phyloP scores from a whole-genome alignment of 345 rosid species.

The Populus deltoides region DNA sequence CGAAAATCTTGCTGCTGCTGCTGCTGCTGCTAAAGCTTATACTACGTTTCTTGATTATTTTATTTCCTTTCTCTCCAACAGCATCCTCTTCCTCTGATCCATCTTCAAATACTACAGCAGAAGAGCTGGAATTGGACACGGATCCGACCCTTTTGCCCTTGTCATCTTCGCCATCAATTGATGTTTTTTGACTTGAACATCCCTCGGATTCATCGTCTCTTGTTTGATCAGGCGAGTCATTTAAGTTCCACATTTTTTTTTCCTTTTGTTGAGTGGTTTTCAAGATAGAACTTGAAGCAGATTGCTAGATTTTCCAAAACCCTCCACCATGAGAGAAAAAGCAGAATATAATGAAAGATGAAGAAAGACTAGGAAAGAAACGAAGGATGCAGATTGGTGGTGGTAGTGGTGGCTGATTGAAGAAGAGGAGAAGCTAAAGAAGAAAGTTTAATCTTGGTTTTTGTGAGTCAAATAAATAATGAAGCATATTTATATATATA shows the following conservation, averaged over 20 bases:
- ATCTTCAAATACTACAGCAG: constrained; percentile 69
- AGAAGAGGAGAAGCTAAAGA: constrained; percentile 3
- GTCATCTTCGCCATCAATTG: constrained; percentile 39
- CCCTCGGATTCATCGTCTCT: constrained; percentile 50
- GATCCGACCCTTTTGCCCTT: constrained; percentile 73
- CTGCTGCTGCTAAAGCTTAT: constrained; percentile 1
- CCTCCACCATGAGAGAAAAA: neutral
- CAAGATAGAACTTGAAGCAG: neutral
- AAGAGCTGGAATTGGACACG: constrained; percentile 75
- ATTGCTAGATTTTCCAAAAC: neutral
- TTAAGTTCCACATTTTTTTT: constrained; percentile 74
- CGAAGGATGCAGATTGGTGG: neutral
- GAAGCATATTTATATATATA: neutral
- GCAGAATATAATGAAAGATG: neutral
- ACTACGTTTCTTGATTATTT: constrained; percentile 35
- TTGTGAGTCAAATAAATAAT: neutral
- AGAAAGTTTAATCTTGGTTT: constrained; percentile 2
- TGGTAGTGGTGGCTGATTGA: neutral
- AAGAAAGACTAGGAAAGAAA: neutral
- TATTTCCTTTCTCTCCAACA: constrained; percentile 14
- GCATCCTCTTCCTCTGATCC: constrained; percentile 73
- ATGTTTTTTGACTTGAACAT: constrained; percentile 43
- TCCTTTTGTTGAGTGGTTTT: neutral
- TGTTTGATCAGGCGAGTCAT: constrained; percentile 57
- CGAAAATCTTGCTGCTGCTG: constrained; percentile 38